Evolutionary conservation across 2,329 filamentous ascomycete species (phyloP), one percentile per base, ranked within the genome.

Genomic region (Paracorniculantispora psalliotae): DNA sequence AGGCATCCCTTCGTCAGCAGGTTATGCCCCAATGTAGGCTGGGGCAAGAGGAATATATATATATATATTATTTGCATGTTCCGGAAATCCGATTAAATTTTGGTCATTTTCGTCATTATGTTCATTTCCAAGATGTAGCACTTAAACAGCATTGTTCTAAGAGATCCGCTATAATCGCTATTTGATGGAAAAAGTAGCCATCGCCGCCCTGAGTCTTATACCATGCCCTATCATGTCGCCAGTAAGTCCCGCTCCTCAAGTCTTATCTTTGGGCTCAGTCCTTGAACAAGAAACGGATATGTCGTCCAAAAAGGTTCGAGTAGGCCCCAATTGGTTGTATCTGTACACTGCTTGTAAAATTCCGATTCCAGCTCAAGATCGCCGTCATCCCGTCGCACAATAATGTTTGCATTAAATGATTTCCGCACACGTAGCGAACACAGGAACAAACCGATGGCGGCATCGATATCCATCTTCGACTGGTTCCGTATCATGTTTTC

Each of bases 401-500:
- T 37, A 19, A 51, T 35, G 15, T 35, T 30, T 17, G 28, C 21
- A 28, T 51, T 51, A 12, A 51, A 51, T 4, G 28, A 51, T 17
- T 28, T 28, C 5, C 48, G 48, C 21, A 51, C 19, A 19, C 48
- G 48, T 28, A 37, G 21, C 17, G 28, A 51, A 35, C 48, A 51
- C 48, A 51, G 17, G 13, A 51, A 37, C 12, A 51, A 28, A 4
- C 48, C 48, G 4, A 51, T 51, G 26, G 48, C 48, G 19, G 48
- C 48, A 17, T 51, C 48, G 2, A 51, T 37, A n/a, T 51, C 48
- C 6, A 51, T 35, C 17, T 28, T 17, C 10, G 48, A 51, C 48
- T 51, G 48, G 28, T 51, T 51, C 25, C 26, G 26, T 13, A 51
- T 51, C 48, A 51, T 51, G 28, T 19, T 51, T 30, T 51, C 48